A percentile compares a stretch with the other conserved stretches of the same genome.
Conservation (phyloP, 305 asterid species). For the Monarda citriodora region DNA sequence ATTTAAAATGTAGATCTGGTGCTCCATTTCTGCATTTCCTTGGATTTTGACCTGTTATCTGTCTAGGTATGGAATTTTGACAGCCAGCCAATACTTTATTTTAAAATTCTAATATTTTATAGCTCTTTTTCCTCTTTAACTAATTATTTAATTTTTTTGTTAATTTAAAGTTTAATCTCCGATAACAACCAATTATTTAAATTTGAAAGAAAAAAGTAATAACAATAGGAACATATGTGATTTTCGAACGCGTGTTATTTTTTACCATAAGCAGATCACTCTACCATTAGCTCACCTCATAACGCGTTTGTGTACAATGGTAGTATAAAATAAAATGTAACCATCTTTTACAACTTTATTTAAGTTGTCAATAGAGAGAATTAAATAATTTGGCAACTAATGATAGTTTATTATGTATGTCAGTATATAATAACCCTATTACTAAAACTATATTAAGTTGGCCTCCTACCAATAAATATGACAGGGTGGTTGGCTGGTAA, state of each 20-base stretch:
- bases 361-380: neutral
- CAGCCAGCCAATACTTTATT: neutral
- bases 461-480: neutral
- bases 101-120: no score
- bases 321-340: neutral
- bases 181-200: no score
- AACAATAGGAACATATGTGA: no score
- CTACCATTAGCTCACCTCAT: no score
- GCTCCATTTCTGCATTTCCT: neutral
- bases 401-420: neutral
- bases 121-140: no score
- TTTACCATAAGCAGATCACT: no score
- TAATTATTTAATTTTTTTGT: no score
- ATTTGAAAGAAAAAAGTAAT: no score
- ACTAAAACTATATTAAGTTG: neutral
- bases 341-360: neutral
- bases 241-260: no score
- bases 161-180: no score
- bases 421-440: neutral
- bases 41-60: conserved; percentile 5
- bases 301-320: neutral
- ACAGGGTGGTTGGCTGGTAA: neutral
- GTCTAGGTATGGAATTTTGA: conserved; percentile 1
- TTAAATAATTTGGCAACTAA: neutral
- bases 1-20: neutral